Evolutionary conservation across 257 asterid genomes (phyloP), one percentile per base, ranked within the genome.

Genomic region (Asclepias syriaca): DNA sequence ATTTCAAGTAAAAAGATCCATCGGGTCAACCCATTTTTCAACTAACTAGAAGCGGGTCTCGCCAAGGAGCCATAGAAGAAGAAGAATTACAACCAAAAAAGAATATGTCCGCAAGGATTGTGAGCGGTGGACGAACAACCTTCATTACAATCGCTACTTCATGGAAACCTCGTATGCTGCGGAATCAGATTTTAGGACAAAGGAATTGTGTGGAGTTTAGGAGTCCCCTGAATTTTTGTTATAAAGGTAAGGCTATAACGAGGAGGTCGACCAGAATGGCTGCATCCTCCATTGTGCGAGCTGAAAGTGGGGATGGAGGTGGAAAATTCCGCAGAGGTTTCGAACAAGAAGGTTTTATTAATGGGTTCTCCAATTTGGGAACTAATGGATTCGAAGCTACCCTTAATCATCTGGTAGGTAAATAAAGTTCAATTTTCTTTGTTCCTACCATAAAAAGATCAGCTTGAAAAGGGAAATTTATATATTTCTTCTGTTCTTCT

Each of bases 371-470:
- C 58, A 34, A 40, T 69, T 72, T 68, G 43, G 77, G 53, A 22
- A 74, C 76, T 50, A 63, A 64, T 68, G 85, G 89, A 65, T 39
- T 93, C 53, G 83, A 89, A 72, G 82, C 96, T 61, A 79, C 79
- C 60, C 73, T 89, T 19, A 90, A 93, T 78, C 69, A 19, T 71
- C 65, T 86, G 94, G 98, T 93, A 43, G 51, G 86, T 81, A 21
- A 69, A 48, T 81, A 19, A 69, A 48, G 15, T 77, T 73, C 72
- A 59, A 7, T 22, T n/a, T n/a, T 66, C 19, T 51, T 24, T 9
- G 27, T 8, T 21, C 27, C 5, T 34, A 6, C 3, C 66, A 5
- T 61, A 29, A 29, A 45, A 61, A 34, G 32, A 32, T 61, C 46
- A 61, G 46, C 46, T 34, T 16, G 9, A 39, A 59, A 61, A 15